Conservation (phyloP, 495 filamentous ascomycete genomes). For the Penicillium desertorum region DNA sequence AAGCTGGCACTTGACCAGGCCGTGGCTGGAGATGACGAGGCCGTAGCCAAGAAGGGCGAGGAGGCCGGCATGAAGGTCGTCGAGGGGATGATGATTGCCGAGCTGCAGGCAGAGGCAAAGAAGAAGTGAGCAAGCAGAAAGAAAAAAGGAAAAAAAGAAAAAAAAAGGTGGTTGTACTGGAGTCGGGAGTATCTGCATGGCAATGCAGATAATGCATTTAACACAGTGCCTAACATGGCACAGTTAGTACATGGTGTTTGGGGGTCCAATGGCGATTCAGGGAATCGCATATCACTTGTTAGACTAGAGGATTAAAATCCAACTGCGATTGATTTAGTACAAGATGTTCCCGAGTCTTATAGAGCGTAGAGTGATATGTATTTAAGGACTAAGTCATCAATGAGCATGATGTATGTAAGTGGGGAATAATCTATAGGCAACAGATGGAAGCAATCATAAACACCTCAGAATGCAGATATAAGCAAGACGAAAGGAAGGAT, state of each 20-base stretch:
- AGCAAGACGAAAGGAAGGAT: constrained; percentile 4
- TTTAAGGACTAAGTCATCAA: neutral
- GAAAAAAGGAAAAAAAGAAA: constrained; percentile 4
- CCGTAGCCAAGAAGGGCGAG: constrained; percentile 51
- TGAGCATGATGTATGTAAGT: neutral
- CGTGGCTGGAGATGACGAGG: constrained; percentile 64
- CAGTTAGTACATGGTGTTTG: constrained; percentile 11
- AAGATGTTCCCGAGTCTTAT: neutral
- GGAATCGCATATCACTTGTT: constrained; percentile 2
- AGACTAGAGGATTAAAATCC: constrained; percentile 8
- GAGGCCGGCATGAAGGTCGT: constrained; percentile 60
- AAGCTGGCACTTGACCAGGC: constrained; percentile 90
- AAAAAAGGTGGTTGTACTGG: neutral
- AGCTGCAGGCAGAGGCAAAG: constrained; percentile 40
- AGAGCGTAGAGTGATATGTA: neutral
- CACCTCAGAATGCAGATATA: constrained; percentile 17
- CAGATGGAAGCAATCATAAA: neutral
- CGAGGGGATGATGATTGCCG: constrained; percentile 58
- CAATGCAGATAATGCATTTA: neutral
- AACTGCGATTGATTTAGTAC: neutral
- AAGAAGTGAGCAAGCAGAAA: constrained; percentile 27
- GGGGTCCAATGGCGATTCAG: constrained; percentile 6
- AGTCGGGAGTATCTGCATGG: constrained; percentile 3
- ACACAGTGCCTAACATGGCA: constrained; percentile 4
- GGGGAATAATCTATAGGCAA: constrained; percentile 18